These are phyloP conservation scores for Ilex aquifolium DNA, from an alignment of 257 asterid species.

Conservation along the genomic window DNA sequence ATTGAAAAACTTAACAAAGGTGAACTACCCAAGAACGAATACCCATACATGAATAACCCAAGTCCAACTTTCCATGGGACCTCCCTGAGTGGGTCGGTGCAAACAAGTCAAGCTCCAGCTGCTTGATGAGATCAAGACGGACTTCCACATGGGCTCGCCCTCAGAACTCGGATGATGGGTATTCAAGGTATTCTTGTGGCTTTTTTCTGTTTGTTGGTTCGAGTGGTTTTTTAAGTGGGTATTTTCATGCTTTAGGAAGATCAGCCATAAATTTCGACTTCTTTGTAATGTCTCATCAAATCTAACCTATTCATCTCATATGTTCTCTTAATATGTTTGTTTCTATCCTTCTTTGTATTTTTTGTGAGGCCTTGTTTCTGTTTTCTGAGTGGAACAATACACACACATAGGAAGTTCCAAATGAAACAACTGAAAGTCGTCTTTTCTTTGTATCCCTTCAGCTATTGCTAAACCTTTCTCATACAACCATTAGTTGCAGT, in stretches of 20 bases:
- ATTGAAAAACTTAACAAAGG: conserved; percentile 79
- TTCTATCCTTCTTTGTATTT: no score
- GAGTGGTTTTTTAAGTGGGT: no score
- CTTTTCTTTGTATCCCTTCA: background rate
- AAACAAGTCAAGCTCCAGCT: conserved; percentile 49
- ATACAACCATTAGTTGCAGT: background rate
- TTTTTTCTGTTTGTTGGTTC: conserved; percentile 1
- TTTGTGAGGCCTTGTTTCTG: no score
- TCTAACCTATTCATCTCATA: no score
- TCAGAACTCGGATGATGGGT: conserved; percentile 92
- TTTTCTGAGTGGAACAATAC: no score
- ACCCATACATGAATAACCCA: conserved; percentile 97
- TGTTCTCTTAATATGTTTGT: no score
- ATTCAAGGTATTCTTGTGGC: conserved; percentile 60
- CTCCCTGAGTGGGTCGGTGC: conserved; percentile 43
- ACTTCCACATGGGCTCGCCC: conserved; percentile 99
- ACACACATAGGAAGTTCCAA: no score
- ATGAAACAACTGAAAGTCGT: no score
- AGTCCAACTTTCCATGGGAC: conserved; percentile 78
- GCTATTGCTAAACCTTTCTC: background rate
- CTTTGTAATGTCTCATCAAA: no score
- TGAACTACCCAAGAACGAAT: conserved; percentile 78
- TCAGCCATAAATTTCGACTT: no score
- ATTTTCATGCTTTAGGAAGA: no score
- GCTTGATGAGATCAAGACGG: conserved; percentile 95